Evolutionary conservation across 768 basidiomycete species (phyloP).

Genomic region (Rhizopogon vesiculosus): DNA sequence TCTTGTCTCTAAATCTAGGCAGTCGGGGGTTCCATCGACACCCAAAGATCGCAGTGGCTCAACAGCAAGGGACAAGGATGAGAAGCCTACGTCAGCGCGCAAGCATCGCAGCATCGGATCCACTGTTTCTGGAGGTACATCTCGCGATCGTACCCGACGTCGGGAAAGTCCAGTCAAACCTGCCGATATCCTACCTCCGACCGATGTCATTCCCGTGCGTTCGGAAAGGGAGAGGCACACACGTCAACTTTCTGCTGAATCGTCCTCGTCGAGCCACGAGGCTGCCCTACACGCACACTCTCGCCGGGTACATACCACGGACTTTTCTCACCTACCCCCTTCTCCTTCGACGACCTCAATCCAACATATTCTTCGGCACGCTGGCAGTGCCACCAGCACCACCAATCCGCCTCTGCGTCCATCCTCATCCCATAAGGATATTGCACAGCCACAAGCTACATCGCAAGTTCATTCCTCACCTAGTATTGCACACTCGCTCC

Average conservation of each 20-base stretch:
- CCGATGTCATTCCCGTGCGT: slow-evolving; percentile 20
- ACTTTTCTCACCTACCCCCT: slow-evolving; percentile 88
- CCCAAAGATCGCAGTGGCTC: slow-evolving; percentile 22
- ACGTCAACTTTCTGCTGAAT: slow-evolving; percentile 65
- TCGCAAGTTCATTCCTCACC: slow-evolving; percentile 41
- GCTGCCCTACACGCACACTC: slow-evolving; percentile 38
- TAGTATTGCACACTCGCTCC: slow-evolving; percentile 78
- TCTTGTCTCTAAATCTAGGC: slow-evolving; percentile 58
- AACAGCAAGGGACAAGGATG: slow-evolving; percentile 44
- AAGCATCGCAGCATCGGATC: slow-evolving; percentile 73
- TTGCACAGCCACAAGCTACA: slow-evolving; percentile 25
- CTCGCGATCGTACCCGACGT: slow-evolving; percentile 40
- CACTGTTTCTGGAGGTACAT: slow-evolving; percentile 33
- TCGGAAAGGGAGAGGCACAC: slow-evolving; percentile 40
- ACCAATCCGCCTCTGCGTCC: slow-evolving; percentile 30
- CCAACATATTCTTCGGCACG: slow-evolving; percentile 70
- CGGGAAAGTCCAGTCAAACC: slow-evolving; percentile 47
- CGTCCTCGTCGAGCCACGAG: slow-evolving; percentile 55
- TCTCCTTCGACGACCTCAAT: slow-evolving; percentile 90
- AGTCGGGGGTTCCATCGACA: slow-evolving; percentile 25
- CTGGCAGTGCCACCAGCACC: slow-evolving; percentile 36
- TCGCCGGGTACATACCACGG: slow-evolving; percentile 64
- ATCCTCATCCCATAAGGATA: slow-evolving; percentile 35
- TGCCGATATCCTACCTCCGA: not conserved
- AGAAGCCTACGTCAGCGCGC: slow-evolving; percentile 43